phyloP scores from a whole-genome alignment of 148 eudicot species.

The Vaccinium corymbosum region DNA sequence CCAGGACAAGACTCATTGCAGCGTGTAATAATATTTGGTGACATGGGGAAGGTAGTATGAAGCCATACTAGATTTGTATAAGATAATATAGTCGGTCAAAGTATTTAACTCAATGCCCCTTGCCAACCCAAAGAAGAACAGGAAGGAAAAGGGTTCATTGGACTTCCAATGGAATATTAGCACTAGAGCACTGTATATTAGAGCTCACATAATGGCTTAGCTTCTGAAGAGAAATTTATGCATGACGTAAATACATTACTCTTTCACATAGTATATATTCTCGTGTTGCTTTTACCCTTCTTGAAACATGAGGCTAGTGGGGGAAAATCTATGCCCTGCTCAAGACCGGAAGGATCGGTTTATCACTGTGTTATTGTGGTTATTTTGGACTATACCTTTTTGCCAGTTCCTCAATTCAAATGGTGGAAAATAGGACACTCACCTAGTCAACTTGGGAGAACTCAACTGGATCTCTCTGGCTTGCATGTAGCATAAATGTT shows the following conservation, averaged over 20 bases:
- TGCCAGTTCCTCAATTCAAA: neutral
- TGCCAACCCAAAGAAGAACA: neutral
- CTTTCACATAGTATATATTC: neutral
- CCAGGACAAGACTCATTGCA: slow-evolving; percentile 87
- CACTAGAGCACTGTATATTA: neutral
- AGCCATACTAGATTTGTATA: neutral
- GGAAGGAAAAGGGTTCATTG: neutral
- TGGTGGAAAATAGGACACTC: neutral
- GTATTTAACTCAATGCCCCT: neutral
- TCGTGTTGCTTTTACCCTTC: neutral
- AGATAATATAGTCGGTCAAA: neutral
- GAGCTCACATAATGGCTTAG: neutral
- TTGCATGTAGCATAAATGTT: neutral
- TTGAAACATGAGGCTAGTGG: neutral
- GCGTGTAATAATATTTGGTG: slow-evolving; percentile 78
- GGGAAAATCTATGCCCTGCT: neutral
- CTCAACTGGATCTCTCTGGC: neutral
- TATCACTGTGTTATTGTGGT: neutral
- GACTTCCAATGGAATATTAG: neutral
- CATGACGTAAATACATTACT: neutral
- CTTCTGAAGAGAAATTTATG: neutral
- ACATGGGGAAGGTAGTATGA: slow-evolving; percentile 82
- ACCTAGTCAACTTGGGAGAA: neutral
- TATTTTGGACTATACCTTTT: neutral
- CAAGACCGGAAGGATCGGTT: neutral